A percentile compares a stretch with the other conserved stretches of the same genome.
Conservation (phyloP, 1,284 basidiomycete genomes). For the Ceratobasidium sp. region DNA sequence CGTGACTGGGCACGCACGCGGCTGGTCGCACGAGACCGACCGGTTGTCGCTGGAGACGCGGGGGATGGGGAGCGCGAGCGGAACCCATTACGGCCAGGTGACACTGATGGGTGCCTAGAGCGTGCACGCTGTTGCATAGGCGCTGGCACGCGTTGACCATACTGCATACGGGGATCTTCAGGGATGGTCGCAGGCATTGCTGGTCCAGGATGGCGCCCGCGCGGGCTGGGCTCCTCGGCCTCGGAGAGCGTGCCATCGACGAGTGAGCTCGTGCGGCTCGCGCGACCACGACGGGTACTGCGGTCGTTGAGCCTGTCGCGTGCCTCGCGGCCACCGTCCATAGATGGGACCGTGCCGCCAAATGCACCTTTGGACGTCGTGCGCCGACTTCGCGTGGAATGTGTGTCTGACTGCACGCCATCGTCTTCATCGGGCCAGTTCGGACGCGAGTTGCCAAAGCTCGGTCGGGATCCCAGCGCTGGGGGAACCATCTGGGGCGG, state of each 20-base stretch:
- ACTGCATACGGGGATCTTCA: neutral
- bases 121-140: neutral
- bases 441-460: conserved; percentile 4
- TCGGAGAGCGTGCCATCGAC: conserved; percentile 30
- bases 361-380: neutral
- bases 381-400: conserved; percentile 26
- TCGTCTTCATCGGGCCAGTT: conserved; percentile 26
- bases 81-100: neutral
- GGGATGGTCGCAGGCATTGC: neutral
- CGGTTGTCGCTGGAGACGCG: neutral
- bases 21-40: conserved; percentile 21
- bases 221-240: neutral
- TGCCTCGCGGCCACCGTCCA: conserved; percentile 35
- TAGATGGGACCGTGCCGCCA: neutral
- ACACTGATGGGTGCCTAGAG: neutral
- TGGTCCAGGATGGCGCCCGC: conserved; percentile 9
- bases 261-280: conserved; percentile 15
- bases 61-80: conserved; percentile 32
- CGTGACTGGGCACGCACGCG: conserved; percentile 23
- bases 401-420: conserved; percentile 27
- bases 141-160: conserved; percentile 1
- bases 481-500: neutral
- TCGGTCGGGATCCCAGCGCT: neutral
- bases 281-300: neutral
- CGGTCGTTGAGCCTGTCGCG: conserved; percentile 21